Conservation (phyloP, 192 early-diverging fungal species). For the Coemansia sp. region DNA sequence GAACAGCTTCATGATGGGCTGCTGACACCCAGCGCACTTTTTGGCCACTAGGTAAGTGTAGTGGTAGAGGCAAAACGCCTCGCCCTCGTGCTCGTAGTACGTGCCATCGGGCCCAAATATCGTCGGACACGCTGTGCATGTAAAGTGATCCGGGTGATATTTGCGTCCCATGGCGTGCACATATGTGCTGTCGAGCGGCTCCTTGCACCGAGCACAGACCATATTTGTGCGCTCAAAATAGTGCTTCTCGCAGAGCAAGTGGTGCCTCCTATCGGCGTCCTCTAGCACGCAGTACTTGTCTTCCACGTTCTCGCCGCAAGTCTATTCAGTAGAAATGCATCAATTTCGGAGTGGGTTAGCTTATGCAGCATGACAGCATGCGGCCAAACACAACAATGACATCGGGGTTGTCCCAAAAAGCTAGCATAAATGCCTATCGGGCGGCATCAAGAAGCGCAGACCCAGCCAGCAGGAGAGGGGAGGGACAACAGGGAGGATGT, state of each 20-base stretch:
- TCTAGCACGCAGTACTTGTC: slow-evolving; percentile 38
- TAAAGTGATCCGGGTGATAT: slow-evolving; percentile 98
- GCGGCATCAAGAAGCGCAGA: neutral
- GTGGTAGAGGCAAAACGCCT: slow-evolving; percentile 93
- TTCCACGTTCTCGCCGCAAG: slow-evolving; percentile 41
- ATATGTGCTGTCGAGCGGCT: slow-evolving; percentile 84
- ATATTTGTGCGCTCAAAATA: slow-evolving; percentile 50
- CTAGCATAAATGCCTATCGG: neutral
- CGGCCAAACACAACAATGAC: slow-evolving; percentile 7
- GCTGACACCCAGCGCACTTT: slow-evolving; percentile 94
- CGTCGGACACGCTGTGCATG: slow-evolving; percentile 86
- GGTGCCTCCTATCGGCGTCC: slow-evolving; percentile 31
- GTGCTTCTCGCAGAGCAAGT: slow-evolving; percentile 45
- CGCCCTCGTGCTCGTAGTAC: slow-evolving; percentile 92
- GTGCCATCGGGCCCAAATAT: slow-evolving; percentile 94
- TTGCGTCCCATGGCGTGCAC: slow-evolving; percentile 91
- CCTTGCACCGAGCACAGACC: slow-evolving; percentile 70
- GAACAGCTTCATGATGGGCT: slow-evolving; percentile 94
- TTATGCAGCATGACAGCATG: neutral
- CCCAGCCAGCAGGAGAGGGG: neutral
- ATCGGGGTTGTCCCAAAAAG: neutral
- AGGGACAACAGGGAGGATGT: neutral
- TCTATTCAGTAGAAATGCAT: slow-evolving; percentile 15
- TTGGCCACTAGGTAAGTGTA: slow-evolving; percentile 88
- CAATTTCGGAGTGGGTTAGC: neutral